Evolutionary conservation across 2,329 filamentous ascomycete species (phyloP), one percentile per base, ranked within the genome.

Genomic region (Phialocephala subalpina): DNA sequence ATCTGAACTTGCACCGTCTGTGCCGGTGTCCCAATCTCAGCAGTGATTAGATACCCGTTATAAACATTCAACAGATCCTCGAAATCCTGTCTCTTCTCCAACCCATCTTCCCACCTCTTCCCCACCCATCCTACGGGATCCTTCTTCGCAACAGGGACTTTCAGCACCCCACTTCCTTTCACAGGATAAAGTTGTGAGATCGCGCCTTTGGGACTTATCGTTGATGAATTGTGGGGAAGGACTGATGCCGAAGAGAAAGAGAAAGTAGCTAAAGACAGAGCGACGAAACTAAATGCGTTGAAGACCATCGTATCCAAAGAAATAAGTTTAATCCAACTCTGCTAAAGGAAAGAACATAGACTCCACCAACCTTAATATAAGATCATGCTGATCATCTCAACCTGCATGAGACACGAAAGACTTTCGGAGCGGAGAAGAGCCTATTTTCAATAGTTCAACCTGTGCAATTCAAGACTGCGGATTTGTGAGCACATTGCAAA

Each of bases 1-100:
- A 82, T 77, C 67, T 79, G 76, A 67, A 82, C 78, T 36, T 74
- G 78, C 52, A 82, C 77, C 3, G 69, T 61, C 62, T 81, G 79
- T 2, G 74, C 72, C 4, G 80, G 80, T 0, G 77, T 80, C 7
- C 80, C 80, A 49, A 82, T 72, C 16, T 68, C 65, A 27, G 81
- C 64, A 1, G 25, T 18, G 12, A 53, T 53, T 6, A 53, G 18
- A n/a, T 53, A 53, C 16, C 49, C 49, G 29, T 53, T 53, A 33
- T 53, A 53, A 33, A 53, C 25, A 33, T 53, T 53, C 8, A 29
- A 12, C 14, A 53, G 18, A 29, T 14, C 12, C 5, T 33, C 25
- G 9, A 53, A 53, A 53, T 53, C 49, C 18, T 53, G 49, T 53
- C 49, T 53, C 25, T 33, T 53, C 25, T 11, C n/a, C 6, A 53